Conservation (phyloP, 192 early-diverging fungal species). For the Coemansia sp. region DNA sequence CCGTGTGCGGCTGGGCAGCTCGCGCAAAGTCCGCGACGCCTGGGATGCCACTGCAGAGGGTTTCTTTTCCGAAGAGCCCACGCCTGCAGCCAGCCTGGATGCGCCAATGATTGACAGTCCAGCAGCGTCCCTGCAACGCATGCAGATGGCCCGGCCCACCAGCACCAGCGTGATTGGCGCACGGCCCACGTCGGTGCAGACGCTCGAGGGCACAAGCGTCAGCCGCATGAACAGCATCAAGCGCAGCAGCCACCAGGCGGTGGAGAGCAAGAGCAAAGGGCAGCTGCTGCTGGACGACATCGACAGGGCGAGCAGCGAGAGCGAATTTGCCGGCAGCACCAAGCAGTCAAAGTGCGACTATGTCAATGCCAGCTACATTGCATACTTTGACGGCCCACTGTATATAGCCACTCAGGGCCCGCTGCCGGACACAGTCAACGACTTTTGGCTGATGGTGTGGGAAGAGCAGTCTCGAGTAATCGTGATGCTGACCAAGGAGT, state of each 20-base stretch:
- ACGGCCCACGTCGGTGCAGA: constrained; percentile 4
- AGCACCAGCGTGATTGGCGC: constrained; percentile 10
- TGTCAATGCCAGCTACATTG: constrained; percentile 82
- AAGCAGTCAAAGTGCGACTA: constrained; percentile 55
- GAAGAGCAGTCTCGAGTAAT: constrained; percentile 74
- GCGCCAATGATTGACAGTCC: background rate
- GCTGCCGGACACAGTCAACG: constrained; percentile 63
- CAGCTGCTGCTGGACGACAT: constrained; percentile 43
- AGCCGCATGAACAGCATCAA: background rate
- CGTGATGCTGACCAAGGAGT: constrained; percentile 85
- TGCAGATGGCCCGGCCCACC: constrained; percentile 10
- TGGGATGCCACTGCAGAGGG: background rate
- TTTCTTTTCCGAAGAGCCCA: background rate
- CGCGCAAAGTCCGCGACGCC: constrained; percentile 16
- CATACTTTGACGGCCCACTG: constrained; percentile 46
- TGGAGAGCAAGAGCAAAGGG: constrained; percentile 39
- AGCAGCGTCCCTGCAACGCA: background rate
- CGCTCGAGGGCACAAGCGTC: background rate
- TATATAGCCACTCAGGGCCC: constrained; percentile 95
- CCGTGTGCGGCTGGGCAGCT: constrained; percentile 51
- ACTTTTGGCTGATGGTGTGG: constrained; percentile 91
- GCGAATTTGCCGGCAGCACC: background rate
- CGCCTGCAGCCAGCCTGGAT: background rate
- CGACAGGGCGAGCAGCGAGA: constrained; percentile 8
- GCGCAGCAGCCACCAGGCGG: constrained; percentile 15